Evolutionary conservation across 2,329 filamentous ascomycete species (phyloP).

Genomic region (Cyphellophora attinorum): DNA sequence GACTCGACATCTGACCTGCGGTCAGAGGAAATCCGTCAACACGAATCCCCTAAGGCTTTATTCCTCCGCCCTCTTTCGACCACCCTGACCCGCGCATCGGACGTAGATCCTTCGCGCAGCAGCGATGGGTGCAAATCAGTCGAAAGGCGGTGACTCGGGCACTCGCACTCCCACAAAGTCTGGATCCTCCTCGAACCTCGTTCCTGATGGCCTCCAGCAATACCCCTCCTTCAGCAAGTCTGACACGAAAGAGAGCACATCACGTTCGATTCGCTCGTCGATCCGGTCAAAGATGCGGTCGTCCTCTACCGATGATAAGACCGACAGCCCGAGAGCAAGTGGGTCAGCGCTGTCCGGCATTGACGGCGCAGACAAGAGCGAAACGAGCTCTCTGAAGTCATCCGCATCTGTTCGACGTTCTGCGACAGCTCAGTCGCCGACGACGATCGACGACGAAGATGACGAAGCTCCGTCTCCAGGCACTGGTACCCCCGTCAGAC

Average conservation of each 20-base stretch:
- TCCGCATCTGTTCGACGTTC: constrained; percentile 24
- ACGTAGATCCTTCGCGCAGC: constrained; percentile 1
- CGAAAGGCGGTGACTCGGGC: constrained; percentile 43
- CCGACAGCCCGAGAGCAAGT: constrained; percentile 74
- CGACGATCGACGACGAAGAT: constrained; percentile 24
- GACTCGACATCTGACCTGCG: too few relatives aligned
- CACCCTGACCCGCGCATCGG: constrained; percentile 19
- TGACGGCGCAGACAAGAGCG: constrained; percentile 57
- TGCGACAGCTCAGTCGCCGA: constrained; percentile 16
- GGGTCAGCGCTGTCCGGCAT: constrained; percentile 52
- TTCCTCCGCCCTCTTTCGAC: constrained; percentile 24
- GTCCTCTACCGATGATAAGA: constrained; percentile 46
- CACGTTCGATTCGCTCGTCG: constrained; percentile 70
- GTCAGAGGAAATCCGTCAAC: constrained; percentile 21
- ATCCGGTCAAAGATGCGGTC: constrained; percentile 66
- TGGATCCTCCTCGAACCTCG: constrained; percentile 25
- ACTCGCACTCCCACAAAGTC: constrained; percentile 37
- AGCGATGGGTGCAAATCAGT: constrained; percentile 43
- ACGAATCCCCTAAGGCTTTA: constrained; percentile 23
- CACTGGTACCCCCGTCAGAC: constrained; percentile 48
- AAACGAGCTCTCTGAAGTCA: constrained; percentile 55
- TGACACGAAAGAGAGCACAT: constrained; percentile 77
- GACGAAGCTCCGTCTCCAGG: constrained; percentile 35
- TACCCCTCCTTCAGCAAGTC: constrained; percentile 88
- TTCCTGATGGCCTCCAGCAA: constrained; percentile 58